A percentile compares a stretch with the other conserved stretches of the same genome.
phyloP scores from a whole-genome alignment of 768 basidiomycete species.

The Tremella yokohamensis region DNA sequence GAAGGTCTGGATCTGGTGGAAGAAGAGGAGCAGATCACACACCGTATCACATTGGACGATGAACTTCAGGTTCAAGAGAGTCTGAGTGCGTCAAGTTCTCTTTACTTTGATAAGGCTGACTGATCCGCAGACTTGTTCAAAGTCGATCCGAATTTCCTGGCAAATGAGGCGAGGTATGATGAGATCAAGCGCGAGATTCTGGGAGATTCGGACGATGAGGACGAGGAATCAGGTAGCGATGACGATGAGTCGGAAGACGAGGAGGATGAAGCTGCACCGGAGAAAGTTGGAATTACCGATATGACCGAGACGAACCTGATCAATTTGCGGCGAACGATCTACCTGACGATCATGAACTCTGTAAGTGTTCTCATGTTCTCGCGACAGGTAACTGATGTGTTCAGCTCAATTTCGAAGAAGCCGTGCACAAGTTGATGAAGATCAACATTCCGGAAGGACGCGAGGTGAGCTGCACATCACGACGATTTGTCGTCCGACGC shows the following conservation, averaged over 20 bases:
- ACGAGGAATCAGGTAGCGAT: constrained; percentile 60
- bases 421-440: constrained; percentile 94
- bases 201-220: constrained; percentile 61
- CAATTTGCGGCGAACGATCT: constrained; percentile 88
- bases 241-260: constrained; percentile 64
- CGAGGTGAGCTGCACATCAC: constrained; percentile 65
- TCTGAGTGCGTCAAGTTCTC: constrained; percentile 62
- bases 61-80: constrained; percentile 92
- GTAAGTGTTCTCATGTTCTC: constrained; percentile 34
- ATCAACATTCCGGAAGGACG: constrained; percentile 86
- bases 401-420: constrained; percentile 89
- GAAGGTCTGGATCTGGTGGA: constrained; percentile 96
- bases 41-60: constrained; percentile 85
- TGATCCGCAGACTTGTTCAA: constrained; percentile 79
- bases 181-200: constrained; percentile 89
- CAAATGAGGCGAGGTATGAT: constrained; percentile 92
- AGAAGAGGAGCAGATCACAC: constrained; percentile 96
- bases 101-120: constrained; percentile 12
- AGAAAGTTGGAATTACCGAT: constrained; percentile 88
- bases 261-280: constrained; percentile 58
- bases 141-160: constrained; percentile 75
- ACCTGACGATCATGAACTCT: constrained; percentile 98
- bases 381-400: constrained; percentile 10
- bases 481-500: not conserved
- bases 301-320: constrained; percentile 92